Evolutionary conservation across 1,139 yeast genomes (phyloP), one percentile per base, ranked within the genome.

Genomic region (Suhomyces guaymorum): DNA sequence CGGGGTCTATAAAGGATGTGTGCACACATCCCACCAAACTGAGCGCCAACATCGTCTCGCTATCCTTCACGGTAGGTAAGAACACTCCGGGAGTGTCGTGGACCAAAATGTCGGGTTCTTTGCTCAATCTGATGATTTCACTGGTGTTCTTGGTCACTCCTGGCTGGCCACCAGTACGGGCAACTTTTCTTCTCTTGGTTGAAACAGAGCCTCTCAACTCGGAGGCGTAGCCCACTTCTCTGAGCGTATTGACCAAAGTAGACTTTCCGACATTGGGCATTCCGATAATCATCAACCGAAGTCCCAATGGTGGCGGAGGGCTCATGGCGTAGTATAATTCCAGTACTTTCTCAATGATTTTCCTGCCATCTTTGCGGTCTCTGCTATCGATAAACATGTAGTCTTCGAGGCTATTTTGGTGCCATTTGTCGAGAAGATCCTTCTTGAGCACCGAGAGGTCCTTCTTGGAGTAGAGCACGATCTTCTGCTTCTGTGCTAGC

Each of bases 231-330:
- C 88, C 87, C 2, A 74, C 75, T 15, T 68, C 67, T 38, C 97
- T 63, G 33, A 92, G 62, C 0, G 83, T 72, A 54, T 92, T 92
- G 9, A 90, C 82, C 38, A 92, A 61, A 0, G 95, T 84, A n/a
- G 96, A 86, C 57, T 92, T 92, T 1, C 98, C 98, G n/a, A 89
- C 96, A 56, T 92, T 92, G 1, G 98, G 98, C 95, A 92, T 86
- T 0, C 98, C 98, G 8, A 85, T 80, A 31, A 92, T 78, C 68
- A 90, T 69, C 34, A 85, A 58, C 23, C 90, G 63, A 32, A 85
- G 63, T 0, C 98, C 97, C 37, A 89, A 61, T 0, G 97, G 97
- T 0, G 95, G 92, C 1, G 82, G 80, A 0, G 90, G 80, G 5
- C 56, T 59, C 71, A 79, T 67, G 3, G 51, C 44, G 18, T 57